These are phyloP conservation scores for Salinomyces thailandicus DNA, from an alignment of 2,329 filamentous ascomycete genomes.

Conservation along the genomic window DNA sequence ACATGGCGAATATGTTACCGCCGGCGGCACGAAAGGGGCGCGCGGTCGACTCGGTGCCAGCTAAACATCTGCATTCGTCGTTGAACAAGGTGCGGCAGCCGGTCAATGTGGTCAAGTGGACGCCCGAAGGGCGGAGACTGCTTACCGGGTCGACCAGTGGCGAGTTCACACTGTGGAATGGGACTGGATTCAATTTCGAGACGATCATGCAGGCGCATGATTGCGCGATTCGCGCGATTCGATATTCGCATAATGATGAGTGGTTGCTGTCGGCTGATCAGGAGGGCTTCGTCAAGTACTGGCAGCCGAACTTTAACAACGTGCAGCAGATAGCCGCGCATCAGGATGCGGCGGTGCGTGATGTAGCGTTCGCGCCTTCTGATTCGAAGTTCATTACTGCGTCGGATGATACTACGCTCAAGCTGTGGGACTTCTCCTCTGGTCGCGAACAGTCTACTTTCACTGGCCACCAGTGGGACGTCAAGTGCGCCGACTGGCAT, in stretches of 20 bases:
- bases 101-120: constrained; percentile 95
- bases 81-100: constrained; percentile 97
- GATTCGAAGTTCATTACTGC: constrained; percentile 95
- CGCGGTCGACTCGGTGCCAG: constrained; percentile 77
- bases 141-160: constrained; percentile 92
- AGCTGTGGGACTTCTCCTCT: constrained; percentile 91
- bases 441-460: constrained; percentile 74
- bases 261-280: constrained; percentile 96
- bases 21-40: constrained; percentile 64
- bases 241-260: constrained; percentile 91
- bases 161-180: constrained; percentile 98
- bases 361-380: constrained; percentile 85
- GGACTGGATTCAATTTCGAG: constrained; percentile 98
- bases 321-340: constrained; percentile 91
- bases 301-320: constrained; percentile 98
- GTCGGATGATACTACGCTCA: constrained; percentile 83
- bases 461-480: constrained; percentile 95
- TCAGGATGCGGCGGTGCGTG: constrained; percentile 67
- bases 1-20: constrained; percentile 84
- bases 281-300: constrained; percentile 93
- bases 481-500: constrained; percentile 96
- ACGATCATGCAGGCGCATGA: constrained; percentile 98
- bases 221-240: constrained; percentile 67
- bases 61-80: constrained; percentile 95
- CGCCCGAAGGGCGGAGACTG: constrained; percentile 82